Evolutionary conservation across 2,329 filamentous ascomycete genomes (phyloP), one percentile per base, ranked within the genome.

Genomic region (Trichoderma oligosporum): DNA sequence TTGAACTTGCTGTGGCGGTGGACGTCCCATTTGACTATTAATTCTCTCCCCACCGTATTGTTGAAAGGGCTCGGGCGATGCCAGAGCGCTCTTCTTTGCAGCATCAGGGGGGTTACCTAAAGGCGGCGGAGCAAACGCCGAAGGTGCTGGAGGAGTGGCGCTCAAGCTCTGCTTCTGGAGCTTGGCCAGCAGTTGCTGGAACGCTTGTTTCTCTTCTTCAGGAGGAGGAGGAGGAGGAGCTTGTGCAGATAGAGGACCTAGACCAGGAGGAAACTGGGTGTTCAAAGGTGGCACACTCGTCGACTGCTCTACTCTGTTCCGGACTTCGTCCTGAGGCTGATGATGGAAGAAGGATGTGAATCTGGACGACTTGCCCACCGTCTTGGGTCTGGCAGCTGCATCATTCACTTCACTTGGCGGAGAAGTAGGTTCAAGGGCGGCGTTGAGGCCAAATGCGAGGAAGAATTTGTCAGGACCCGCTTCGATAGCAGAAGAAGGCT

Each of bases 161-260:
- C 70, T 74, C 61, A 72, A 63, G 2, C 75, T 79, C 59, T 83
- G 81, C 57, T 77, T 77, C 60, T 91, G 87, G 38, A 96, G 82
- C 80, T 96, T 95, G 64, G 88, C 83, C 33, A 96, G 77, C 44
- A 97, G 82, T 42, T 86, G 83, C 62, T 91, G 84, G 72, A 97
- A 96, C 1, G 91, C 92, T 70, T 91, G 88, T 71, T 91, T 90
- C 66, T 96, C 92, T 52, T 85, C 82, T 61, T 85, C 84, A 5
- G 78, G 73, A 11, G 52, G 49, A 9, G 78, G 73, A 11, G 52
- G 49, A 9, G 78, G 74, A 18, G 72, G 29, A 2, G 20, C 20
- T 20, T 33, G 48, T 14, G 18, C 33, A 4, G 54, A 42, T 22
- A 52, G 52, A 12, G 33, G 38, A 33, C 41, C 56, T 8, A 49